Percentiles rank a stretch among this genome's conserved stretches.
These are phyloP conservation scores for Penicillium paradoxum DNA, from an alignment of 495 filamentous ascomycete species.

Conservation along the genomic window DNA sequence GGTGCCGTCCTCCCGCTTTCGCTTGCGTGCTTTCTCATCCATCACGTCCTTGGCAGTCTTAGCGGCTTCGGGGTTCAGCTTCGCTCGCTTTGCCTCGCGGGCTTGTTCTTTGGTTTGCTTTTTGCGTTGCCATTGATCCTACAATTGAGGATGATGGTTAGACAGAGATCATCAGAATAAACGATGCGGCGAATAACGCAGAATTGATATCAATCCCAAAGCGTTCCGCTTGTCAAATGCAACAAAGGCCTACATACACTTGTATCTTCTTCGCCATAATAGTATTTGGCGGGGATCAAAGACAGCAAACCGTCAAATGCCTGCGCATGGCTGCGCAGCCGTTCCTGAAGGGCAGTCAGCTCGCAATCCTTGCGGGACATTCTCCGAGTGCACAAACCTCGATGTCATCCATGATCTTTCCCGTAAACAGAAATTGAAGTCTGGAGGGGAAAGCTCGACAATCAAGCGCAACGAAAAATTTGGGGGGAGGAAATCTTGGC, in stretches of 20 bases:
- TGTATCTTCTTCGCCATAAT: constrained; percentile 79
- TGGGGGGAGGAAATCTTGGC: constrained; percentile 42
- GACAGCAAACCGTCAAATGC: constrained; percentile 90
- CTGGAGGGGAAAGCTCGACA: constrained; percentile 10
- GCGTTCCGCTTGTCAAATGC: neutral
- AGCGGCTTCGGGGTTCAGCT: constrained; percentile 77
- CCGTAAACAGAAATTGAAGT: constrained; percentile 10
- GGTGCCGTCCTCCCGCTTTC: constrained; percentile 54
- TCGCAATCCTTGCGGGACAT: constrained; percentile 1
- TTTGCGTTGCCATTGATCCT: constrained; percentile 83
- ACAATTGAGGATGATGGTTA: constrained; percentile 29
- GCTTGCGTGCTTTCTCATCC: constrained; percentile 73
- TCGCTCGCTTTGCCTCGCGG: constrained; percentile 69
- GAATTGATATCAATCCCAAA: constrained; percentile 4
- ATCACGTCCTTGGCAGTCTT: constrained; percentile 80
- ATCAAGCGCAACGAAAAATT: constrained; percentile 32
- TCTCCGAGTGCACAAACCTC: constrained; percentile 34
- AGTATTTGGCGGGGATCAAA: constrained; percentile 87
- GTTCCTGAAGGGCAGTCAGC: constrained; percentile 51
- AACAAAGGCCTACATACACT: constrained; percentile 52
- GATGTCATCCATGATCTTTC: constrained; percentile 40
- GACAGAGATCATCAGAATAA: constrained; percentile 24
- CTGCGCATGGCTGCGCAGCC: constrained; percentile 75
- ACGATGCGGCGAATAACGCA: constrained; percentile 1
- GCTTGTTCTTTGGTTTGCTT: constrained; percentile 84